Conservation (phyloP, 2,329 filamentous ascomycete genomes). For the Fusarium brachygibbosum region DNA sequence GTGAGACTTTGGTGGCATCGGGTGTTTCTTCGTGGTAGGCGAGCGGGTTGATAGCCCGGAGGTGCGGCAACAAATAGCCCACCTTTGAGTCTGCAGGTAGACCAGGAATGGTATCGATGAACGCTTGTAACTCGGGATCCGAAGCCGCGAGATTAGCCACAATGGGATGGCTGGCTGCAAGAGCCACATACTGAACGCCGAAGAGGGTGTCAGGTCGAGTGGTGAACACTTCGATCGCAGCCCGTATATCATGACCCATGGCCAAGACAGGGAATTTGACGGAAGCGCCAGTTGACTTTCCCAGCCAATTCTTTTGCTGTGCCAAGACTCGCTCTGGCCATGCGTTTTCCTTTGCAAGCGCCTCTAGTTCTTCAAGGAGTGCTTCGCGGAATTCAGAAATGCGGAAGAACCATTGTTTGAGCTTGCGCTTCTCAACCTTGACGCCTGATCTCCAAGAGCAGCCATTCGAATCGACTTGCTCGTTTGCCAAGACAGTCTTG, state of each 20-base stretch:
- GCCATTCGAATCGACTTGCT: conserved; percentile 90
- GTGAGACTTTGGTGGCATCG: conserved; percentile 64
- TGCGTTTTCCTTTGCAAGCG: conserved; percentile 70
- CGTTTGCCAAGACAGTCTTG: conserved; percentile 90
- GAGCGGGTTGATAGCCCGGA: conserved; percentile 76
- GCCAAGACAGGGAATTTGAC: conserved; percentile 76
- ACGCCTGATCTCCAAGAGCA: conserved; percentile 90
- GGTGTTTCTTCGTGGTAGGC: conserved; percentile 66
- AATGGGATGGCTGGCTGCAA: conserved; percentile 79
- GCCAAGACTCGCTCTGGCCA: conserved; percentile 88
- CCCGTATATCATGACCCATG: conserved; percentile 56
- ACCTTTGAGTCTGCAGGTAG: conserved; percentile 69
- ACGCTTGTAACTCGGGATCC: conserved; percentile 74
- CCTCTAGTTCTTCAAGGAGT: conserved; percentile 77
- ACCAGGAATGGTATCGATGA: conserved; percentile 73
- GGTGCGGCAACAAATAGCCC: conserved; percentile 75
- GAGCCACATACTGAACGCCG: conserved; percentile 85
- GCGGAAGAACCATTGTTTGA: conserved; percentile 92
- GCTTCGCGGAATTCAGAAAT: conserved; percentile 84
- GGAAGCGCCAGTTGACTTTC: conserved; percentile 79
- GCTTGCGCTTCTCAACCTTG: conserved; percentile 80
- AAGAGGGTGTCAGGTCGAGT: conserved; percentile 89
- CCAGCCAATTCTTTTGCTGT: conserved; percentile 92
- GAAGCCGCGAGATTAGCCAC: conserved; percentile 71
- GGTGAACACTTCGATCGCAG: conserved; percentile 80